These are phyloP conservation scores for Phytomonas sp. DNA, from an alignment of 208 protist species.

Conservation along the genomic window DNA sequence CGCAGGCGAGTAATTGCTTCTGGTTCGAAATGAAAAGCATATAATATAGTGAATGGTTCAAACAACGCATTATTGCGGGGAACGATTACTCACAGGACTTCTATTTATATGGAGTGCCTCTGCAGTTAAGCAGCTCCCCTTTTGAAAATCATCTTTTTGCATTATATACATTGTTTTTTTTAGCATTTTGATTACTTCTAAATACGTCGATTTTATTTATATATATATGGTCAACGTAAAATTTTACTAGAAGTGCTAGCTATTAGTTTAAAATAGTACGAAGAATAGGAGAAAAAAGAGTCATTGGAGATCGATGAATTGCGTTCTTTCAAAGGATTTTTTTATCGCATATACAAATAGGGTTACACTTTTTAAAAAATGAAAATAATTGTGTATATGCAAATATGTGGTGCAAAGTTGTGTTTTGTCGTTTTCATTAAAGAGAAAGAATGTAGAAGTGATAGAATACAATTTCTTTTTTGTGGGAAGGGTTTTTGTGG, in stretches of 20 bases:
- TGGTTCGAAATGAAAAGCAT: neutral
- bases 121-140: neutral
- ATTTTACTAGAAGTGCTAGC: neutral
- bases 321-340: neutral
- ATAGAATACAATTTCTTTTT: neutral
- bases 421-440: neutral
- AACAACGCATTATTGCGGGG: neutral
- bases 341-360: neutral
- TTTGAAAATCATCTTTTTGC: neutral
- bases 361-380: neutral
- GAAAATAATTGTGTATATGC: neutral
- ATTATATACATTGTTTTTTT: constrained; percentile 10
- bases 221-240: constrained; percentile 3
- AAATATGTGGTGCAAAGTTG: neutral
- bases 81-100: neutral
- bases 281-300: neutral
- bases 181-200: constrained; percentile 9
- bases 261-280: neutral
- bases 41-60: neutral
- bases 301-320: neutral
- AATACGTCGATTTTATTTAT: constrained; percentile 4
- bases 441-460: neutral
- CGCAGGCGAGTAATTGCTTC: constrained; percentile 1
- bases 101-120: neutral
- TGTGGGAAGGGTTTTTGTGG: neutral